Evolutionary conservation across 108 stramenopile genomes (phyloP), one percentile per base, ranked within the genome.

Genomic region (Chaetoceros tenuissimus): DNA sequence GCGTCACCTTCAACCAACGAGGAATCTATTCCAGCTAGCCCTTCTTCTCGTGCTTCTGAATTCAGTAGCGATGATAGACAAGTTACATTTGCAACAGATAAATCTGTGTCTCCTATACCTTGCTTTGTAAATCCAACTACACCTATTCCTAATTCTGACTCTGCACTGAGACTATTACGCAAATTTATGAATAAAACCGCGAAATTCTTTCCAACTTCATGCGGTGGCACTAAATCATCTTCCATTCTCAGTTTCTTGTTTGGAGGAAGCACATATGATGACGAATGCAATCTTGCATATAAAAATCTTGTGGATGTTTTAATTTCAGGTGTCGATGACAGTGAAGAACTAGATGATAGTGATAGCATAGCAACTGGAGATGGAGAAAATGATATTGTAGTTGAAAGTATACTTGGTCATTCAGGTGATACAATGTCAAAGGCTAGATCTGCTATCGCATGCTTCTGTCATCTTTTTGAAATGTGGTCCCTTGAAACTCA

Each of bases 171-270:
- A 5, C 55, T 89, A 13, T 65, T 89, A 7, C 78, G 80, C 10
- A 85, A 85, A 57, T 89, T 89, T 69, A 64, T 74, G 46, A 26
- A 60, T 50, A 89, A 85, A 63, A 70, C 88, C 0, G 23, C 58
- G 19, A 77, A 72, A 24, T 26, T 45, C 28, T 53, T 87, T 30
- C 75, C 83, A 2, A 34, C 55, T n/a, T 56, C 63, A 5, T 71
- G 73, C 40, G 89, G 89, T n/a, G 89, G 85, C 18, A 66, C 63
- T 29, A 77, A 77, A 26, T 24, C 60, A 29, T 28, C 45, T 18
- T 50, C 57, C 8, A 64, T 81, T 54, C 57, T 73, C 27, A 57
- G 69, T 50, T 84, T 71, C 64, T 45, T 79, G 20, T 78, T 79
- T 64, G 69, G 72, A 3, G 64, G 44, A 22, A 46, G 48, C 17